A percentile compares a stretch with the other conserved stretches of the same genome.
These are phyloP conservation scores for Fusarium humuli DNA, from an alignment of 2,329 filamentous ascomycete genomes.

Conservation along the genomic window DNA sequence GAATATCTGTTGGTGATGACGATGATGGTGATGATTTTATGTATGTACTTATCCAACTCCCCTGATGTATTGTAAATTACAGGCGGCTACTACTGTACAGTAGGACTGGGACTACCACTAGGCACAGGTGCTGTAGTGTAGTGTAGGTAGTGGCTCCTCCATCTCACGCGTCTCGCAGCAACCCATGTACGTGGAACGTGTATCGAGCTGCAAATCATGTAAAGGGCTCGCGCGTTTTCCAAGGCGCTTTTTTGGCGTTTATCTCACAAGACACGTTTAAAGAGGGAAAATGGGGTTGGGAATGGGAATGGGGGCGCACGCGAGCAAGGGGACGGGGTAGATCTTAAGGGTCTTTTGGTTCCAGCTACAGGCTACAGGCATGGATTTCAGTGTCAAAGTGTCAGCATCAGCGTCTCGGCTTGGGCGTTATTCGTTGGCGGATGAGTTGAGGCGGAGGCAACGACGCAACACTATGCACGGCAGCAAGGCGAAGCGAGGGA, in stretches of 20 bases:
- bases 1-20: slow-evolving; percentile 1
- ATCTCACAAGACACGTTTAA: slow-evolving; percentile 40
- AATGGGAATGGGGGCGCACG: slow-evolving; percentile 35
- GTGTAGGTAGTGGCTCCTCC: slow-evolving; percentile 17
- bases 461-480: slow-evolving; percentile 32
- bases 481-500: slow-evolving; percentile 35
- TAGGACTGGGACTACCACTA: background rate
- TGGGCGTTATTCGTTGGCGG: slow-evolving; percentile 24
- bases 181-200: slow-evolving; percentile 47
- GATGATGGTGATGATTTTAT: slow-evolving; percentile 14
- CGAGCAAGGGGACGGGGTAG: slow-evolving; percentile 31
- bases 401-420: slow-evolving; percentile 27
- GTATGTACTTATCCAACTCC: slow-evolving; percentile 4
- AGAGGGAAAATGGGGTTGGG: slow-evolving; percentile 26
- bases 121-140: background rate
- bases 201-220: slow-evolving; percentile 44
- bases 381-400: slow-evolving; percentile 29
- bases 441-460: slow-evolving; percentile 29
- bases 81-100: background rate
- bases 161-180: slow-evolving; percentile 47
- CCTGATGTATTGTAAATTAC: slow-evolving; percentile 1
- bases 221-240: slow-evolving; percentile 35
- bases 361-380: slow-evolving; percentile 21
- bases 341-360: slow-evolving; percentile 34
- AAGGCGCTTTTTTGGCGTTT: slow-evolving; percentile 33